Conservation (phyloP, 2,329 filamentous ascomycete genomes). For the Pseudocercospora crystallina region DNA sequence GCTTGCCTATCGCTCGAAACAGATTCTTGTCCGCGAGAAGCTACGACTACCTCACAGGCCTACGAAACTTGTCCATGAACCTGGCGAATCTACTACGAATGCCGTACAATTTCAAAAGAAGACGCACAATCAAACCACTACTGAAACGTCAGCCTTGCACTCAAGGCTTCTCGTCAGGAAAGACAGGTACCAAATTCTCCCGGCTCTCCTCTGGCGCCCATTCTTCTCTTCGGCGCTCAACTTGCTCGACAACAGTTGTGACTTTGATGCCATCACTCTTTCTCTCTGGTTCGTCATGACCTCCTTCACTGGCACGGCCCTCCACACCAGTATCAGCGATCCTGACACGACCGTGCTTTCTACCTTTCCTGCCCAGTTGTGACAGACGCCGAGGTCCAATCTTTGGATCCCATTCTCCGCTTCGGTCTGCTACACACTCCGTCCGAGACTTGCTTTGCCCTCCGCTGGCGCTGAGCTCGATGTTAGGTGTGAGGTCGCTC, state of each 20-base stretch:
- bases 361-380: not conserved
- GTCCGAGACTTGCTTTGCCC: conserved; percentile 1
- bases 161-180: too few relatives aligned
- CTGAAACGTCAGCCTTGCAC: too few relatives aligned
- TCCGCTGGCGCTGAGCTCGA: conserved; percentile 3
- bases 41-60: too few relatives aligned
- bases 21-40: too few relatives aligned
- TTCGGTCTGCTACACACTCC: not conserved
- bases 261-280: conserved; percentile 5
- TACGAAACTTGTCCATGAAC: too few relatives aligned
- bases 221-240: conserved; percentile 3
- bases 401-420: not conserved
- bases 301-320: not conserved
- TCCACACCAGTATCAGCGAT: not conserved
- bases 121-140: too few relatives aligned
- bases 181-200: conserved; percentile 1
- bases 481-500: not conserved
- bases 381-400: not conserved
- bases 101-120: too few relatives aligned
- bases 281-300: not conserved
- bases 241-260: conserved; percentile 9
- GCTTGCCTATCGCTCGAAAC: too few relatives aligned
- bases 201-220: not conserved
- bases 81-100: too few relatives aligned
- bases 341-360: not conserved